Conservation (phyloP, 345 rosid species). For the Abelmoschus esculentus region DNA sequence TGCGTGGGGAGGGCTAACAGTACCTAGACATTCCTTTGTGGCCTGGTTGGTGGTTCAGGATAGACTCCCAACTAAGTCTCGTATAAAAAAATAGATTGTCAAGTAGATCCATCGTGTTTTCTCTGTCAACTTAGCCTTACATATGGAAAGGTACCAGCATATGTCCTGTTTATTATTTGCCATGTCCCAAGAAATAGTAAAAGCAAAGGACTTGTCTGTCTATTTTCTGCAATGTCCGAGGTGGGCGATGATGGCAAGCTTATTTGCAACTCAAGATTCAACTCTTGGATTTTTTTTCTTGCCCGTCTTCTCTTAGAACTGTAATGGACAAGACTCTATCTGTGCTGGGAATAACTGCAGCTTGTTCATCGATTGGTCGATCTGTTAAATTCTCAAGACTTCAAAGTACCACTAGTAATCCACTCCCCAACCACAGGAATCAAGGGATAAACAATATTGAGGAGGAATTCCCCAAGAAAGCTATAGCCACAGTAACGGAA, state of each 20-base stretch:
- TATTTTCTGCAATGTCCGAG: slow-evolving; percentile 3
- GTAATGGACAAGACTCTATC: neutral
- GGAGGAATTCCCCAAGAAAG: no score
- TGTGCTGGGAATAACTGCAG: neutral
- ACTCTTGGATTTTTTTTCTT: slow-evolving; percentile 10
- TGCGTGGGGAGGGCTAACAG: no score
- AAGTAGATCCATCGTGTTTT: no score
- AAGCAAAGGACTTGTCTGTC: slow-evolving; percentile 13
- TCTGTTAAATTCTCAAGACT: slow-evolving; percentile 45
- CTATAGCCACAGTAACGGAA: no score
- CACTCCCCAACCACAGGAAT: no score
- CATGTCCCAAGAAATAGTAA: slow-evolving; percentile 16
- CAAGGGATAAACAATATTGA: no score
- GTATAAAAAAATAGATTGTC: no score
- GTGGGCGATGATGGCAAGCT: slow-evolving; percentile 19
- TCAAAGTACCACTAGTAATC: no score
- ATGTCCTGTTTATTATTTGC: neutral
- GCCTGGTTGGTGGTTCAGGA: no score
- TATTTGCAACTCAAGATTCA: slow-evolving; percentile 31
- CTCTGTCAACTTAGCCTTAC: neutral
- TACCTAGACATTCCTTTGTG: no score
- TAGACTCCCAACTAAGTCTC: no score
- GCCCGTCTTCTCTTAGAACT: slow-evolving; percentile 4
- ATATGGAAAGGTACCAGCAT: neutral
- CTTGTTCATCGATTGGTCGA: slow-evolving; percentile 20